These are phyloP conservation scores for Cytospora chrysosperma DNA, from an alignment of 2,329 filamentous ascomycete species.

Conservation along the genomic window DNA sequence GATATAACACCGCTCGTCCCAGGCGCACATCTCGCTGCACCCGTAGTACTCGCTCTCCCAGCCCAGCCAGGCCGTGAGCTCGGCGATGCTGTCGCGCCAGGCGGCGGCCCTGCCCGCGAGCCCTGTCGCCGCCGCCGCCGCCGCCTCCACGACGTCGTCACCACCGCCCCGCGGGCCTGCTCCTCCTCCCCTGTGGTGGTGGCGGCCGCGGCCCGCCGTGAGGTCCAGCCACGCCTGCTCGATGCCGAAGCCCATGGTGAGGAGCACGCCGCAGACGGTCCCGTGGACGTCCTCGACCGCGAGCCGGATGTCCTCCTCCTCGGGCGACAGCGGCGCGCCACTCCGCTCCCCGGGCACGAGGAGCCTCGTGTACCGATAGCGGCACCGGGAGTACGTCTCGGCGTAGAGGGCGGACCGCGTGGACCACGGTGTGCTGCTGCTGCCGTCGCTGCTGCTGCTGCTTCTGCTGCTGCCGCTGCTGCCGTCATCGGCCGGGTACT, in stretches of 20 bases:
- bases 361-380: constrained; percentile 40
- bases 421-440: too few relatives aligned
- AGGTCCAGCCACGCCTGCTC: constrained; percentile 39
- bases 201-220: background rate
- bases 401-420: constrained; percentile 35
- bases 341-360: constrained; percentile 32
- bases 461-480: constrained; percentile 14
- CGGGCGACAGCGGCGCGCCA: constrained; percentile 28
- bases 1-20: constrained; percentile 47
- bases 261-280: constrained; percentile 41
- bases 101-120: constrained; percentile 18
- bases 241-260: constrained; percentile 43
- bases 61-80: constrained; percentile 49
- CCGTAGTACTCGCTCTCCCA: constrained; percentile 47
- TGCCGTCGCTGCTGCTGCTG: constrained; percentile 11
- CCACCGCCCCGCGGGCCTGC: too few relatives aligned
- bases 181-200: too few relatives aligned
- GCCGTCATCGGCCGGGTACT: constrained; percentile 38
- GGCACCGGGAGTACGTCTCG: constrained; percentile 41
- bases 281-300: constrained; percentile 42
- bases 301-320: constrained; percentile 39
- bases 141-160: too few relatives aligned
- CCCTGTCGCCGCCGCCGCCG: too few relatives aligned
- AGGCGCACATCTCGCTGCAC: constrained; percentile 41
- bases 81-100: constrained; percentile 38